A percentile compares a stretch with the other conserved stretches of the same genome.
Evolutionary conservation across 2,329 filamentous ascomycete species (phyloP).

Genomic region (Phialophora chinensis): DNA sequence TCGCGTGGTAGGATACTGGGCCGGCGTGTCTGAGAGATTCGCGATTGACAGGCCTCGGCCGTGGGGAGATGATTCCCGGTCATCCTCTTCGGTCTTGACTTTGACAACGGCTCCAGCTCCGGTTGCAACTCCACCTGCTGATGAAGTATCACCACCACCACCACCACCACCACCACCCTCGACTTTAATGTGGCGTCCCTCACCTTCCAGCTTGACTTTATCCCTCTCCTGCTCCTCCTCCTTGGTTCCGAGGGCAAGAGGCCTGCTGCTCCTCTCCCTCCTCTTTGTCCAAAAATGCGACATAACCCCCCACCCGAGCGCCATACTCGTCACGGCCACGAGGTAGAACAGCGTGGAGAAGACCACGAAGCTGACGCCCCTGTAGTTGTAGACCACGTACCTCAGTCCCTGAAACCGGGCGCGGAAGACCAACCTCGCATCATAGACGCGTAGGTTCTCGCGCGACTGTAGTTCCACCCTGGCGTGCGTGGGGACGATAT

Average conservation of each 20-base stretch:
- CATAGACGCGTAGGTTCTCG: slow-evolving; percentile 70
- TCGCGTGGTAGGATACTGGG: slow-evolving; percentile 27
- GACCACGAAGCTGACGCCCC: slow-evolving; percentile 69
- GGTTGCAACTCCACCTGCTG: too few species aligned
- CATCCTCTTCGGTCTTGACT: slow-evolving; percentile 43
- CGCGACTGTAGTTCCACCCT: slow-evolving; percentile 71
- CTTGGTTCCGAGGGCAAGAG: not conserved
- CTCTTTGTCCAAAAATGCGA: slow-evolving; percentile 46
- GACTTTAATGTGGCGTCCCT: slow-evolving; percentile 26
- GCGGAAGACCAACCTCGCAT: slow-evolving; percentile 69
- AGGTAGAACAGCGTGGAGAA: slow-evolving; percentile 78
- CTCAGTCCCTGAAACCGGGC: slow-evolving; percentile 77
- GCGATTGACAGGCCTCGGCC: slow-evolving; percentile 18
- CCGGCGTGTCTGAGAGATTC: slow-evolving; percentile 24
- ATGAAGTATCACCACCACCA: too few species aligned
- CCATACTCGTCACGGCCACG: slow-evolving; percentile 72
- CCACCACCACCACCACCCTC: not conserved
- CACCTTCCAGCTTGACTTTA: slow-evolving; percentile 11
- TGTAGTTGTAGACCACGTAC: slow-evolving; percentile 85
- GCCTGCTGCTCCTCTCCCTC: slow-evolving; percentile 2
- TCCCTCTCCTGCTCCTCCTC: not conserved
- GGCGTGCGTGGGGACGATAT: slow-evolving; percentile 60
- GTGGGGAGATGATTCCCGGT: slow-evolving; percentile 18
- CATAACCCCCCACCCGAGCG: slow-evolving; percentile 65
- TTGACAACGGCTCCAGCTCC: not conserved